Percentiles rank a stretch among this genome's conserved stretches.
phyloP scores from a whole-genome alignment of 2,329 filamentous ascomycete genomes.

The Diplodia seriata region DNA sequence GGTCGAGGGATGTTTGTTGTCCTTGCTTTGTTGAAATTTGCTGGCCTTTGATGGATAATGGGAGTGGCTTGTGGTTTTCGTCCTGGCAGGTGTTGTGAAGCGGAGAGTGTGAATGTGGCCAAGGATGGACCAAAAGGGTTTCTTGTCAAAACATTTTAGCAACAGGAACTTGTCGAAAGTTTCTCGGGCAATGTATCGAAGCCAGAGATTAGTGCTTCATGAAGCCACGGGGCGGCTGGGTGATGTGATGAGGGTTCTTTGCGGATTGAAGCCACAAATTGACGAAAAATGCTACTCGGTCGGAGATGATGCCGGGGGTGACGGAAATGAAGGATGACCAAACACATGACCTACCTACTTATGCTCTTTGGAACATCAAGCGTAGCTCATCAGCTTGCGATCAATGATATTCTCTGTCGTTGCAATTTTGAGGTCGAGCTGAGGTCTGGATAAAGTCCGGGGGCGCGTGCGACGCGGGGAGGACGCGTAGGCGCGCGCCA shows the following conservation, averaged over 20 bases:
- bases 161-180: neutral
- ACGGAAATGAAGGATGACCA: neutral
- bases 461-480: conserved; percentile 17
- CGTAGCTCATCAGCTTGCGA: neutral
- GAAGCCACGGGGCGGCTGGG: neutral
- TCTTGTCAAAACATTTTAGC: neutral
- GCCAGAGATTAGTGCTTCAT: neutral
- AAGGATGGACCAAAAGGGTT: neutral
- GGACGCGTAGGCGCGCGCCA: conserved; percentile 19
- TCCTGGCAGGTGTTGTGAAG: neutral
- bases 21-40: neutral
- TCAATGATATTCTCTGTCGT: no score
- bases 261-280: neutral
- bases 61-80: neutral
- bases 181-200: neutral
- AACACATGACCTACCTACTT: neutral
- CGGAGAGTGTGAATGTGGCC: neutral
- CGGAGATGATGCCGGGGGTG: neutral
- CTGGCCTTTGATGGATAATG: neutral
- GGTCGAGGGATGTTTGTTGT: neutral
- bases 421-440: conserved; percentile 2
- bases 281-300: neutral
- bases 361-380: neutral
- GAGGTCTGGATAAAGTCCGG: conserved; percentile 26
- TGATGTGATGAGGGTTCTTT: neutral